Evolutionary conservation across 768 basidiomycete genomes (phyloP), one percentile per base, ranked within the genome.

Genomic region (Auricularia auricula-judae): DNA sequence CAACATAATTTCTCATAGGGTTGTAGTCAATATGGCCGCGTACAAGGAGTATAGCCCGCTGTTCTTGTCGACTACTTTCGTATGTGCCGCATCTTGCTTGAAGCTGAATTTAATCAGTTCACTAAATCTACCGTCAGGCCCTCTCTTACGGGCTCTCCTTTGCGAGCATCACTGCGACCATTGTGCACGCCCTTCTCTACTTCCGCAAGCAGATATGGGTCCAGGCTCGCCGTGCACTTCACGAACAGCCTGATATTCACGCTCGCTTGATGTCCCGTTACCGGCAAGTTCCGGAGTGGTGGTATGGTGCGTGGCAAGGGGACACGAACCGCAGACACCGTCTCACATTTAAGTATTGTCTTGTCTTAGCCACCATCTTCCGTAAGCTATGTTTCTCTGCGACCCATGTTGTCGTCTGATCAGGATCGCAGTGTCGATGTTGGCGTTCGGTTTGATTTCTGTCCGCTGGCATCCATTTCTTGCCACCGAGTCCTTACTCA

Each of bases 191-290:
- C 1, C 68, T 67, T 21, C 72, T 92, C 39, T 90, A 82, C 74
- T 89, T 85, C 81, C 84, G 89, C 68, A 87, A 89, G 71, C 88
- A 89, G 71, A 88, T 93, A 63, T 87, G 83, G 84, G 76, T 73
- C 0, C 89, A 91, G 72, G 76, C 85, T 34, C 84, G 85, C 61
- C 82, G 86, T 62, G 81, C 89, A 10, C 81, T 91, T 75, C 74
- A 81, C 59, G 91, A 92, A 68, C 89, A 93, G 70, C 86, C 88
- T 1, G 91, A 93, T 75, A 84, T 93, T 66, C 91, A 93, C 69
- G 88, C 89, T 21, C 83, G 89, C 12, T 78, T 93, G 43, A 93
- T 93, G 92, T 77, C 81, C 12, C 75, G 76, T 61, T 94, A 94
- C 71, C 79, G 77, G 1, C 88, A 87, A 73, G 86, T 93, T 16